Percentiles rank a stretch among this genome's conserved stretches.
phyloP scores from a whole-genome alignment of 2,329 filamentous ascomycete genomes.

The Grosmannia huntii region DNA sequence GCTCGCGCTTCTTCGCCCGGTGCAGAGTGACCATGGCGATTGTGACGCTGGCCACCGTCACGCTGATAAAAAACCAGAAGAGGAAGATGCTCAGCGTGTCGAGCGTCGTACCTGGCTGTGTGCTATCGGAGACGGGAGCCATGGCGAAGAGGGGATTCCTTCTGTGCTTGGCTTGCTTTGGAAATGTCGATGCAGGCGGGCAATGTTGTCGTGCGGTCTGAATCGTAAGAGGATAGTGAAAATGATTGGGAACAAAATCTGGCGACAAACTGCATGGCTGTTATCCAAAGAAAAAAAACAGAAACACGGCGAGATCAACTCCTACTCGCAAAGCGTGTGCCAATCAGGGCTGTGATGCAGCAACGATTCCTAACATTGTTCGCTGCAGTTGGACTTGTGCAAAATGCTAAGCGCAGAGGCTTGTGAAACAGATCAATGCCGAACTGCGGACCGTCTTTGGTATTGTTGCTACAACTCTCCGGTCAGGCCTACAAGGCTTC shows the following conservation, averaged over 20 bases:
- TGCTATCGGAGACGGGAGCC: neutral
- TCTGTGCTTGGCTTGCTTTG: neutral
- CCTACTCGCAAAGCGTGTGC: neutral
- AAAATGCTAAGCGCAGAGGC: neutral
- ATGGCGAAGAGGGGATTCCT: no score
- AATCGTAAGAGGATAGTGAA: no score
- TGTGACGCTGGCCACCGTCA: conserved; percentile 5
- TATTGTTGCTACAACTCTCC: neutral
- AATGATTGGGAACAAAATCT: no score
- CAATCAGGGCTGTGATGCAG: neutral
- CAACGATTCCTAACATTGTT: neutral
- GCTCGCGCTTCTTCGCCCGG: conserved; percentile 6
- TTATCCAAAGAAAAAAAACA: no score
- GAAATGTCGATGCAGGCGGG: neutral
- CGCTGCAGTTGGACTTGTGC: neutral
- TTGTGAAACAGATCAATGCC: neutral
- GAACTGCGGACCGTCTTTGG: neutral
- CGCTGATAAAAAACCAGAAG: conserved; percentile 11
- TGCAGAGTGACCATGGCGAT: conserved; percentile 3
- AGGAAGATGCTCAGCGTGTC: conserved; percentile 10
- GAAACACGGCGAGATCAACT: no score
- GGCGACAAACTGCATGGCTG: no score
- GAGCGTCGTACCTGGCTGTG: neutral
- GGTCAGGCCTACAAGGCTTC: no score
- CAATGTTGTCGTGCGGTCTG: neutral